A percentile compares a stretch with the other conserved stretches of the same genome.
Conservation (phyloP, 1,284 basidiomycete genomes). For the Lentinula novae-zelandiae region DNA sequence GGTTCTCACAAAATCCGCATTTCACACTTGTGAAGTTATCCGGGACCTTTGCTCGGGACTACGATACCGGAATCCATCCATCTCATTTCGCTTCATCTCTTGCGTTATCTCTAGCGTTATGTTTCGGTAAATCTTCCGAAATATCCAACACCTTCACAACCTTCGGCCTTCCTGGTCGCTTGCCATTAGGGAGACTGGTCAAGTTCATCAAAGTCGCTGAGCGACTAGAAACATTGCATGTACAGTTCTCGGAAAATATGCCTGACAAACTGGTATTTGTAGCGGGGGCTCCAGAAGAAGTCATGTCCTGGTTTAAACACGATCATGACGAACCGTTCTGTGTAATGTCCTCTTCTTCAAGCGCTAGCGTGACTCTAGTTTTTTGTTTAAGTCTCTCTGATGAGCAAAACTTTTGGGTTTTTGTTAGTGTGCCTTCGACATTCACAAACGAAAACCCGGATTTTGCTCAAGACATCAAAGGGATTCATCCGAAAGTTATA, state of each 20-base stretch:
- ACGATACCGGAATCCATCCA: not conserved
- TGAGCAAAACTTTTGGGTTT: not conserved
- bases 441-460: too few species aligned
- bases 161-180: not conserved
- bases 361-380: not conserved
- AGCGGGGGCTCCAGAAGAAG: not conserved
- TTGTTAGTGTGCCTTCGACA: not conserved
- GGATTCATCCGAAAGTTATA: too few species aligned
- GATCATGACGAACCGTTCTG: constrained; percentile 3
- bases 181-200: not conserved
- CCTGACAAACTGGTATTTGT: not conserved
- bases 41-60: not conserved
- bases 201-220: not conserved
- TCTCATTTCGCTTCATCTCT: not conserved
- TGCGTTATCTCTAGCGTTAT: not conserved
- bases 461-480: too few species aligned
- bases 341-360: not conserved
- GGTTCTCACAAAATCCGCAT: not conserved
- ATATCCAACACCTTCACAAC: not conserved
- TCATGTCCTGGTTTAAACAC: not conserved
- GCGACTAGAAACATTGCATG: not conserved
- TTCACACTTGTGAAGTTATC: not conserved
- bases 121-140: not conserved
- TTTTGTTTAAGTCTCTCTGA: not conserved
- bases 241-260: not conserved